phyloP scores from a whole-genome alignment of 2,329 filamentous ascomycete species.

The Leptoxyphium fumago region DNA sequence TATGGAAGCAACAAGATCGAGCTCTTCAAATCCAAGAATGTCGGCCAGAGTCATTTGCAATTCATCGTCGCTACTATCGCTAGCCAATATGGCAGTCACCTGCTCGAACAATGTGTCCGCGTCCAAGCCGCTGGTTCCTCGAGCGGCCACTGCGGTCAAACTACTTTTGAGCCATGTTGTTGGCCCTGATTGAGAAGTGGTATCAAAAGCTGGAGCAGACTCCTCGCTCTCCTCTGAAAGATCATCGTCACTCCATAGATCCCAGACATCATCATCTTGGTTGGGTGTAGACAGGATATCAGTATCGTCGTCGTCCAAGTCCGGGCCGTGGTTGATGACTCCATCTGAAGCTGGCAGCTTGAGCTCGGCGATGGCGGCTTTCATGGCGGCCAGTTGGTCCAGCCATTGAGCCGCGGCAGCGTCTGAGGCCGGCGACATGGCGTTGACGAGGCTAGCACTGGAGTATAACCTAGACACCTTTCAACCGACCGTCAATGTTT shows the following conservation, averaged over 20 bases:
- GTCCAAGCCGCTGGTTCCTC: constrained; percentile 48
- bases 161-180: constrained; percentile 52
- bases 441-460: neutral
- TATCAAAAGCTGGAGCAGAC: constrained; percentile 35
- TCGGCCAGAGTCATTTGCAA: constrained; percentile 84
- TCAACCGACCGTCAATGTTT: no score
- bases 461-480: no score
- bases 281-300: constrained; percentile 47
- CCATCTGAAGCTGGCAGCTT: constrained; percentile 37
- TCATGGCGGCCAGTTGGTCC: constrained; percentile 73
- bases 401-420: constrained; percentile 58
- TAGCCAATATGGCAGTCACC: constrained; percentile 57
- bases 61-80: constrained; percentile 60
- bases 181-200: constrained; percentile 5
- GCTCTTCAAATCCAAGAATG: constrained; percentile 79
- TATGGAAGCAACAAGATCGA: constrained; percentile 87
- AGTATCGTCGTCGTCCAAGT: constrained; percentile 46
- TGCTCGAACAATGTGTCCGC: constrained; percentile 61
- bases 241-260: constrained; percentile 66
- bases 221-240: constrained; percentile 52
- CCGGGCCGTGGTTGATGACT: constrained; percentile 33
- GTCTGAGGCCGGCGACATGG: constrained; percentile 26
- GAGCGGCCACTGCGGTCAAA: constrained; percentile 51
- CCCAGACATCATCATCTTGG: constrained; percentile 75
- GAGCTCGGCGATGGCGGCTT: constrained; percentile 63